phyloP scores from a whole-genome alignment of 495 filamentous ascomycete species.

The Podospora bellae-mahoneyi region DNA sequence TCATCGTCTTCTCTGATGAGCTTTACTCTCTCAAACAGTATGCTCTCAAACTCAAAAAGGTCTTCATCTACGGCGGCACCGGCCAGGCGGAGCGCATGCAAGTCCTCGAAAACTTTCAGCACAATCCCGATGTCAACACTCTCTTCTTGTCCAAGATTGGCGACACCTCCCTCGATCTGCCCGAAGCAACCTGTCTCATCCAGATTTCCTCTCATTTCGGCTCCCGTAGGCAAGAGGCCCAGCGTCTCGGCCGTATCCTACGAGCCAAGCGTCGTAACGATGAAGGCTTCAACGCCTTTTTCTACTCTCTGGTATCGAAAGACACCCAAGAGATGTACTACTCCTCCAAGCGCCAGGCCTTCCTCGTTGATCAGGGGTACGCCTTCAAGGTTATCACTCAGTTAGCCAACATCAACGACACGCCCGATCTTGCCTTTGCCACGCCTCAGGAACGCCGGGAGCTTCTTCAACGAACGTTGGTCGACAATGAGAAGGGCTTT shows the following conservation, averaged over 20 bases:
- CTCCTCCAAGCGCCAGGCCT: constrained; percentile 94
- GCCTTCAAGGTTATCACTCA: constrained; percentile 99
- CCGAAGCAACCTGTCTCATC: constrained; percentile 95
- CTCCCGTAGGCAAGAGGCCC: constrained; percentile 94
- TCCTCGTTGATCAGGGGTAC: constrained; percentile 97
- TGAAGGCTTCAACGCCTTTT: constrained; percentile 99
- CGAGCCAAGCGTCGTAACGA: constrained; percentile 95
- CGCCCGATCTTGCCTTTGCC: constrained; percentile 74
- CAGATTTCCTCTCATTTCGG: constrained; percentile 99
- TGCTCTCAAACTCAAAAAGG: constrained; percentile 78
- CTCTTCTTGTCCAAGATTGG: constrained; percentile 98
- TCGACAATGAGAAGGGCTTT: constrained; percentile 77
- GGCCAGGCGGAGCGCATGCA: constrained; percentile 79
- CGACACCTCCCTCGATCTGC: constrained; percentile 93
- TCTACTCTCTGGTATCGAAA: constrained; percentile 95
- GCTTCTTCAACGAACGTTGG: constrained; percentile 84
- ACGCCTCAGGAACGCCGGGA: constrained; percentile 81
- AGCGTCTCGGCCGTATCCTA: constrained; percentile 90
- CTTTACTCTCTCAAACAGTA: constrained; percentile 90
- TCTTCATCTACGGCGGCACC: constrained; percentile 92
- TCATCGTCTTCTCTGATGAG: constrained; percentile 98
- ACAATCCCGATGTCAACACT: constrained; percentile 89
- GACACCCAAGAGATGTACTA: constrained; percentile 99
- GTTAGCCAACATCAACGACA: constrained; percentile 82
- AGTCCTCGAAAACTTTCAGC: constrained; percentile 94